phyloP scores from a whole-genome alignment of 139 green algal genomes.

The Chlamydomonas applanata region DNA sequence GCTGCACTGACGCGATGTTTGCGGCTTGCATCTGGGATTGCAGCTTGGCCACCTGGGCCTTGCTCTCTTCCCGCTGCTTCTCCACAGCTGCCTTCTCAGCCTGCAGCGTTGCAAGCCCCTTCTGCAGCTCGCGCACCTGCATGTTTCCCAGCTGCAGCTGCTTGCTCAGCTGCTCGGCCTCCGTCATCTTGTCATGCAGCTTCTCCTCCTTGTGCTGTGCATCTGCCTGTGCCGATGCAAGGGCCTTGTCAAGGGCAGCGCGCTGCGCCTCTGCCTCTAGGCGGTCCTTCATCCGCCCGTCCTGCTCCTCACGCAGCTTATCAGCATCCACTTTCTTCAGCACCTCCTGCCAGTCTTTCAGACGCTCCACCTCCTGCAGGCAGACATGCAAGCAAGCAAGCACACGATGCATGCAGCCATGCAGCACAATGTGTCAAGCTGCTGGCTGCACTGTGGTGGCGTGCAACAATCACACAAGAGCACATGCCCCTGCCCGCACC shows the following conservation, averaged over 20 bases:
- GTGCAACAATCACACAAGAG: no score
- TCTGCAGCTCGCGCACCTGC: constrained; percentile 31
- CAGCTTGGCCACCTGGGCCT: neutral
- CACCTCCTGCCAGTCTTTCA: constrained; percentile 38
- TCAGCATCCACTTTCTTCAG: constrained; percentile 46
- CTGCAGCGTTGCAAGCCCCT: constrained; percentile 9
- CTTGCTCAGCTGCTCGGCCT: constrained; percentile 19
- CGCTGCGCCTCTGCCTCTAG: constrained; percentile 4
- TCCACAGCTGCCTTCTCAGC: neutral
- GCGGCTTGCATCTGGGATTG: constrained; percentile 18
- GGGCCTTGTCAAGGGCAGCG: constrained; percentile 13
- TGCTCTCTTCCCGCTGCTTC: constrained; percentile 13
- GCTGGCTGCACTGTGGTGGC: no score
- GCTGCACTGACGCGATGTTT: neutral
- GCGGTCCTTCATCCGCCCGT: constrained; percentile 14
- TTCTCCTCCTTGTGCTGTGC: neutral
- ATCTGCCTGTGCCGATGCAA: constrained; percentile 9
- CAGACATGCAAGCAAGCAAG: no score
- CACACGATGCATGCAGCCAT: neutral
- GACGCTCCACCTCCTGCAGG: constrained; percentile 11
- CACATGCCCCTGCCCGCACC: no score
- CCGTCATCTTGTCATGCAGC: constrained; percentile 4
- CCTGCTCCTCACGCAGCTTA: constrained; percentile 42
- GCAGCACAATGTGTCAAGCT: neutral
- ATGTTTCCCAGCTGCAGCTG: constrained; percentile 8